Percentiles rank a stretch among this genome's conserved stretches.
These are phyloP conservation scores for Naganishia liquefaciens DNA, from an alignment of 1,284 basidiomycete species.

Conservation along the genomic window DNA sequence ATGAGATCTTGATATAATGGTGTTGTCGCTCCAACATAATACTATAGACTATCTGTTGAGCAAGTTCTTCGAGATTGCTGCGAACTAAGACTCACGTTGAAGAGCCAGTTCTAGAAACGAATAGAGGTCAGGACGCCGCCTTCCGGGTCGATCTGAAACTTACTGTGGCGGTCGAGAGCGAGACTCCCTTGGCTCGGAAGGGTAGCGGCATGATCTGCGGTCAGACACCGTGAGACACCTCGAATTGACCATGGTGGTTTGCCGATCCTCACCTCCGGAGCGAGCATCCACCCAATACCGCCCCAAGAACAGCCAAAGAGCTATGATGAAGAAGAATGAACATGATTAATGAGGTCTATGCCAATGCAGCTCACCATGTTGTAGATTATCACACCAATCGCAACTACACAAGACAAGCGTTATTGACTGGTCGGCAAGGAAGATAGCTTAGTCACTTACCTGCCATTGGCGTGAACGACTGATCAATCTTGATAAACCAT, in stretches of 20 bases:
- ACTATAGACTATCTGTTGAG: constrained; percentile 34
- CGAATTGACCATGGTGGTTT: neutral
- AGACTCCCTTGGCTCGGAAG: constrained; percentile 91
- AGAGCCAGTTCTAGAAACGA: constrained; percentile 64
- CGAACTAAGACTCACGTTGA: constrained; percentile 59
- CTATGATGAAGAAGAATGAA: neutral
- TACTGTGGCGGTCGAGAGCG: constrained; percentile 68
- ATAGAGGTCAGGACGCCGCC: no score
- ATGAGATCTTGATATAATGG: constrained; percentile 87
- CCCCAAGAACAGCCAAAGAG: constrained; percentile 51
- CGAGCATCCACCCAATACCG: constrained; percentile 65
- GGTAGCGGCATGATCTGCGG: constrained; percentile 83
- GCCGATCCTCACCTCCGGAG: constrained; percentile 66
- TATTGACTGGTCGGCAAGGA: neutral
- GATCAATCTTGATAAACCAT: constrained; percentile 79
- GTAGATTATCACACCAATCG: constrained; percentile 86
- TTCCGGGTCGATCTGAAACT: neutral
- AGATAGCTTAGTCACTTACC: constrained; percentile 36
- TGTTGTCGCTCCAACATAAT: constrained; percentile 78
- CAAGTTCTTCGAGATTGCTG: constrained; percentile 21
- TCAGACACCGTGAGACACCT: constrained; percentile 24
- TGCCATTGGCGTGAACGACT: constrained; percentile 77
- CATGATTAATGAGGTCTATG: constrained; percentile 15
- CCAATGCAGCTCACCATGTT: constrained; percentile 80
- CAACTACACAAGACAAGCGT: constrained; percentile 59